Conservation (phyloP, 2,329 filamentous ascomycete species). For the Claviceps quebecensis region DNA sequence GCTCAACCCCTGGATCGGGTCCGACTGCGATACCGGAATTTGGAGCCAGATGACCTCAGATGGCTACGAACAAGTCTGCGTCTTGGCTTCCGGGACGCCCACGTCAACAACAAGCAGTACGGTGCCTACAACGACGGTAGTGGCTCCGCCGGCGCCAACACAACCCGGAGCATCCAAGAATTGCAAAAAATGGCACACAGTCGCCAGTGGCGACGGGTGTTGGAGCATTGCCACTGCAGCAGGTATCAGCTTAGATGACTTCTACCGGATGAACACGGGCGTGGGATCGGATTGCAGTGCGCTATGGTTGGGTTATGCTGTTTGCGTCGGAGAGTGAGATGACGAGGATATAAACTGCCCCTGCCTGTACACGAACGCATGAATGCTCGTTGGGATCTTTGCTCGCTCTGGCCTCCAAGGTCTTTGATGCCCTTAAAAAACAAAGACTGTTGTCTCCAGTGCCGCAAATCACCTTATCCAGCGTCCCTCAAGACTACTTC, state of each 20-base stretch:
- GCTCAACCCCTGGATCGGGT: conserved; percentile 2
- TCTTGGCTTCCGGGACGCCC: not conserved
- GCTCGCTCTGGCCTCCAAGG: not conserved
- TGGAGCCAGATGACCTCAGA: not conserved
- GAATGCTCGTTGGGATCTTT: not conserved
- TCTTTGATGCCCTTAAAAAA: too few species aligned
- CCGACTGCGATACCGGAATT: not conserved
- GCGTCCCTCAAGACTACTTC: too few species aligned
- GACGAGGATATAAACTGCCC: not conserved
- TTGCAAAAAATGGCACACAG: not conserved
- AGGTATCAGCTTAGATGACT: not conserved
- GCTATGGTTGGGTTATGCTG: not conserved
- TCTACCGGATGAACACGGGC: not conserved
- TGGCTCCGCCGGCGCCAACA: not conserved
- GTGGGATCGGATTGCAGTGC: not conserved
- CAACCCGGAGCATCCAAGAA: not conserved
- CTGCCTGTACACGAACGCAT: not conserved
- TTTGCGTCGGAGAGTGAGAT: not conserved
- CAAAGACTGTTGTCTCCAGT: too few species aligned
- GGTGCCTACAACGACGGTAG: not conserved
- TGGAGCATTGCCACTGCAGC: not conserved
- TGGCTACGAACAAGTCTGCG: conserved; percentile 1
- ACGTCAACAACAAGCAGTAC: not conserved
- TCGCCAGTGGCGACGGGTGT: not conserved
- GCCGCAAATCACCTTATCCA: too few species aligned